Percentiles rank a stretch among this genome's conserved stretches.
Conservation (phyloP, 2,329 filamentous ascomycete genomes). For the Thermothelomyces thermophilus region DNA sequence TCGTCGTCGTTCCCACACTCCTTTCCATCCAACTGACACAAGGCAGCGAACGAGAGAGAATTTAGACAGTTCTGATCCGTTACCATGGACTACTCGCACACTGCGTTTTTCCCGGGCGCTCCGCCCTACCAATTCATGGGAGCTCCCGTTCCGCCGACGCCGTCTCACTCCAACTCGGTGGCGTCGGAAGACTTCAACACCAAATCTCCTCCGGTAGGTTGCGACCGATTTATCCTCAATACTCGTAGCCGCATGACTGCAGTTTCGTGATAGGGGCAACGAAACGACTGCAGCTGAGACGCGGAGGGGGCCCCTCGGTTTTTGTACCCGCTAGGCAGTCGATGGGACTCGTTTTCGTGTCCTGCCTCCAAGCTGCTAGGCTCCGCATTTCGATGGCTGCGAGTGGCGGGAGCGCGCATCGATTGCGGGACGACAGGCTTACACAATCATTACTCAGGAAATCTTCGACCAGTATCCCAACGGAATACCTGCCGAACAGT, state of each 20-base stretch:
- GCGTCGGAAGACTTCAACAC: constrained; percentile 49
- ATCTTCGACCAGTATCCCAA: constrained; percentile 41
- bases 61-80: too few species aligned
- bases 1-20: neutral
- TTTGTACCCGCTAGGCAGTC: constrained; percentile 12
- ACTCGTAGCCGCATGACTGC: neutral
- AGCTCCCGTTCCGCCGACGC: constrained; percentile 43
- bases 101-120: constrained; percentile 41
- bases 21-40: neutral
- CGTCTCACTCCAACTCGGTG: constrained; percentile 49
- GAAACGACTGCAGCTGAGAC: neutral
- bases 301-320: neutral
- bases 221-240: constrained; percentile 16
- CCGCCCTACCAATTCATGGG: constrained; percentile 50
- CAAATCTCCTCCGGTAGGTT: constrained; percentile 49
- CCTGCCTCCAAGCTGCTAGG: constrained; percentile 8
- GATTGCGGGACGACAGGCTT: constrained; percentile 24
- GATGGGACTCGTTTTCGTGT: neutral
- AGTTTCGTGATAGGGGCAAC: neutral
- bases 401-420: constrained; percentile 27
- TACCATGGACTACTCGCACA: constrained; percentile 51
- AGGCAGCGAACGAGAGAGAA: neutral
- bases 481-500: constrained; percentile 35
- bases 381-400: constrained; percentile 20
- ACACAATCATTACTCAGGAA: constrained; percentile 40